Conservation (phyloP, 495 filamentous ascomycete species). For the Immersiella caudata region DNA sequence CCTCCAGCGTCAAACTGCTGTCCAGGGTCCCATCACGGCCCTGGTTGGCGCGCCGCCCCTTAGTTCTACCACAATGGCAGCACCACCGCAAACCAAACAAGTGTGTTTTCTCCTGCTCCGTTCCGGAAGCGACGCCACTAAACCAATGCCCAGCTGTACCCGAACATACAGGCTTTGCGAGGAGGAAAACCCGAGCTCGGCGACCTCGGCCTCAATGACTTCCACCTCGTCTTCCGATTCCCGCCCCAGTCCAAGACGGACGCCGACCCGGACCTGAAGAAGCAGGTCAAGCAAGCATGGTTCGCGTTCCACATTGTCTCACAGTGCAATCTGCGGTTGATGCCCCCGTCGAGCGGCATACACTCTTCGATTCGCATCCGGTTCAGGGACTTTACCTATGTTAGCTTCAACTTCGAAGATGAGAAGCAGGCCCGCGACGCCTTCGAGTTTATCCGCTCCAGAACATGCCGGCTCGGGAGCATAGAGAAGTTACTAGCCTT, state of each 20-base stretch:
- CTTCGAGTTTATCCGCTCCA: conserved; percentile 80
- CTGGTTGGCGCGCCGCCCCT: background rate
- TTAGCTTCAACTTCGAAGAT: conserved; percentile 82
- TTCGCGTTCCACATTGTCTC: conserved; percentile 92
- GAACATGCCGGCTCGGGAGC: conserved; percentile 79
- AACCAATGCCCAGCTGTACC: conserved; percentile 35
- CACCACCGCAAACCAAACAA: conserved; percentile 38
- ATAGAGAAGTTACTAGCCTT: conserved; percentile 94
- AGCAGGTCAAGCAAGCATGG: conserved; percentile 72
- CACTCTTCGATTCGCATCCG: conserved; percentile 84
- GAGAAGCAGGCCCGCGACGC: conserved; percentile 80
- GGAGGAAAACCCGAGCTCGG: conserved; percentile 46
- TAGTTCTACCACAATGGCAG: conserved; percentile 31
- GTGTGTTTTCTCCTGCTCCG: conserved; percentile 24
- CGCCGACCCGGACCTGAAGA: conserved; percentile 43
- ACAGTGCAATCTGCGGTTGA: conserved; percentile 70
- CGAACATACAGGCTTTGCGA: conserved; percentile 47
- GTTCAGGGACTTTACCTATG: conserved; percentile 89
- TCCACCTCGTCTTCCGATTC: conserved; percentile 44
- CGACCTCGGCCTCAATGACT: conserved; percentile 49
- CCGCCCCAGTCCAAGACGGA: conserved; percentile 34
- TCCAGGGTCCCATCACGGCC: background rate
- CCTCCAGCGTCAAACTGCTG: background rate
- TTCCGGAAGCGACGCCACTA: conserved; percentile 27
- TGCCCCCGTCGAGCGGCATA: conserved; percentile 68